These are phyloP conservation scores for Penstemon davidsonii DNA, from an alignment of 257 asterid genomes.

Conservation along the genomic window DNA sequence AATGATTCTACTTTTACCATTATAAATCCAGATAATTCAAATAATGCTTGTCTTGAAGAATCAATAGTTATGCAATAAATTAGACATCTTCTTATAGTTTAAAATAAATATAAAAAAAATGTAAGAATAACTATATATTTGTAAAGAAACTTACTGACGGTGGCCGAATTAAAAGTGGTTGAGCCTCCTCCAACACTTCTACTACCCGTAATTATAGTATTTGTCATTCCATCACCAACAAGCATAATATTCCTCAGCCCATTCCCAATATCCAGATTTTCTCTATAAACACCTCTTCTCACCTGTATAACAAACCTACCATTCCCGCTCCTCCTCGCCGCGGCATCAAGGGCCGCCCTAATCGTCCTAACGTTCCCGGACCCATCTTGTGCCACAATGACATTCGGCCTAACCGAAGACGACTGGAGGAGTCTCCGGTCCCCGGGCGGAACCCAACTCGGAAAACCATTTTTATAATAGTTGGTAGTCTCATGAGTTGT, in stretches of 20 bases:
- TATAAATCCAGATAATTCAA: too few relatives aligned
- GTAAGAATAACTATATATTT: neutral
- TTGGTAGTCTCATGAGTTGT: conserved; percentile 20
- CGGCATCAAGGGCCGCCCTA: conserved; percentile 43
- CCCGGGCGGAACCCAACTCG: conserved; percentile 30
- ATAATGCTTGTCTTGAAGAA: too few relatives aligned
- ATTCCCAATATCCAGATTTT: conserved; percentile 38
- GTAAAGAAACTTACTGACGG: conserved; percentile 1
- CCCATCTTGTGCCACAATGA: conserved; percentile 54
- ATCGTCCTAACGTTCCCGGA: conserved; percentile 44
- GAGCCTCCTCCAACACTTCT: neutral
- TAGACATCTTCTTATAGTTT: too few relatives aligned
- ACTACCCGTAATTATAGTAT: conserved; percentile 21
- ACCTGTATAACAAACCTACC: conserved; percentile 42
- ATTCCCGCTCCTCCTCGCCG: conserved; percentile 17
- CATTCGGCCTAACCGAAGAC: conserved; percentile 7
- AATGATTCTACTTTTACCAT: too few relatives aligned
- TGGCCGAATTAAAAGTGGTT: conserved; percentile 19
- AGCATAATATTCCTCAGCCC: conserved; percentile 28
- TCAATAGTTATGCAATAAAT: too few relatives aligned
- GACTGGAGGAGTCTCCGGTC: conserved; percentile 38
- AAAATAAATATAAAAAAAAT: neutral
- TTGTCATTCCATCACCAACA: conserved; percentile 26
- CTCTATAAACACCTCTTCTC: conserved; percentile 39
- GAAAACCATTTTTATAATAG: conserved; percentile 29